Conservation (phyloP, 2,329 filamentous ascomycete species). For the Epicoccum nigrum region DNA sequence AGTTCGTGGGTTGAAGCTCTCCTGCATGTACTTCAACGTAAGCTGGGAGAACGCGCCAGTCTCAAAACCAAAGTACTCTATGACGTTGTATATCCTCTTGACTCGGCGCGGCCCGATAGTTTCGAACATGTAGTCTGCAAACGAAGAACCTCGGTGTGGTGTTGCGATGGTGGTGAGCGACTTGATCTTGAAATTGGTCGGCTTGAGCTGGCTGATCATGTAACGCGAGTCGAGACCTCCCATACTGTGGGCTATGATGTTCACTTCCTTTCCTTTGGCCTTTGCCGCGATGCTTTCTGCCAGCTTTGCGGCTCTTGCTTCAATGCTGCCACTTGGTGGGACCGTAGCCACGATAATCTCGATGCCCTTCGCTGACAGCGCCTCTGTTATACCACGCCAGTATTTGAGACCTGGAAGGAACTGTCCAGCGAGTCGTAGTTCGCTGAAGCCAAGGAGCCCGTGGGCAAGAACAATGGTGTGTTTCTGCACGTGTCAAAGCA, state of each 20-base stretch:
- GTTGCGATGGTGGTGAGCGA: constrained; percentile 68
- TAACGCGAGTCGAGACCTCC: constrained; percentile 67
- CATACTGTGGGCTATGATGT: constrained; percentile 70
- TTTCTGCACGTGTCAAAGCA: constrained; percentile 43
- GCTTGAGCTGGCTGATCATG: constrained; percentile 66
- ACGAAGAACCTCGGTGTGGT: constrained; percentile 65
- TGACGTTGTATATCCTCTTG: constrained; percentile 61
- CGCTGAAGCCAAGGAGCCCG: constrained; percentile 70
- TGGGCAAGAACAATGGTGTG: constrained; percentile 68
- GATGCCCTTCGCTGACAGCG: constrained; percentile 60
- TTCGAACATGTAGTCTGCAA: constrained; percentile 67
- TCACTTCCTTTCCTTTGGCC: constrained; percentile 64
- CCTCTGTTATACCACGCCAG: constrained; percentile 68
- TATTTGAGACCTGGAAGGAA: constrained; percentile 65
- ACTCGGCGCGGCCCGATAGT: constrained; percentile 63
- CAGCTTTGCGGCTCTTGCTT: constrained; percentile 61
- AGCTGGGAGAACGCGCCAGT: constrained; percentile 67
- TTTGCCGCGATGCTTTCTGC: constrained; percentile 59
- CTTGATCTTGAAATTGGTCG: constrained; percentile 75
- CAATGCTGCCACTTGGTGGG: constrained; percentile 64
- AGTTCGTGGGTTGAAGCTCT: constrained; percentile 65
- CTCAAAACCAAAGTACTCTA: constrained; percentile 62
- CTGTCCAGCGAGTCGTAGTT: constrained; percentile 61
- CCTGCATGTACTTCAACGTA: constrained; percentile 63
- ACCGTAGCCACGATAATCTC: constrained; percentile 68